Base-by-base conservation (phyloP, 2,329 filamentous ascomycete species). In the Fusarium humuli region DNA sequence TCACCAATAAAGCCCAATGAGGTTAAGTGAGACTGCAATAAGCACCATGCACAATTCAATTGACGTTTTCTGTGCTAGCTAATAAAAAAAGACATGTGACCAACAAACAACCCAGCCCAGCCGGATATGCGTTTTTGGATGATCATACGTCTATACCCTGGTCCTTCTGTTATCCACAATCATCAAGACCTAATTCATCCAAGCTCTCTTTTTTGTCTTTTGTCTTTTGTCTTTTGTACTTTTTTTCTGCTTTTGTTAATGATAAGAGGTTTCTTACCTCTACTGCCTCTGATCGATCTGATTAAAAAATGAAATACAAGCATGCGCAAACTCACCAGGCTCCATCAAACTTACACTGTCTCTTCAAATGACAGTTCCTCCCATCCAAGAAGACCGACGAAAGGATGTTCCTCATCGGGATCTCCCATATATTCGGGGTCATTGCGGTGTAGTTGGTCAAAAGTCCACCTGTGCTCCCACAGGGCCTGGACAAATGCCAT, bases 201-300 rank as follows among this genome's bases (percentile, higher is more conserved):
- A 12, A 12, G 10, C 29, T 13, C 3, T n/a, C 5, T 37, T n/a
- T 37, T n/a, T 37, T 5, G 22, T 22, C 22, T 22, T 23, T 23
- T 23, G 23, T 23, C 23, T 37, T 37, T 37, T 3, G 3, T 30
- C 12, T 18, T 34, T 34, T 34, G 16, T 34, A 6, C 4, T 37
- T 37, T 37, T 37, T 37, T 37, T 37, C 10, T 37, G 34, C 10
- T 37, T 37, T n/a, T n/a, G 34, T 37, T 10, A 37, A 37, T 37
- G 12, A 12, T n/a, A 2, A 6, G 18, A 12, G 10, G 10, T 11
- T n/a, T 7, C 18, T 12, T 37, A 37, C 34, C 34, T n/a, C 34
- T 37, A n/a, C 9, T 7, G 18, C 0, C 18, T 11, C 18, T 37
- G 0, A 7, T 3, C 34, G 0, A n/a, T n/a, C 34, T 9, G 1